Conservation (phyloP, 257 asterid species). For the Nemophila menziesii region DNA sequence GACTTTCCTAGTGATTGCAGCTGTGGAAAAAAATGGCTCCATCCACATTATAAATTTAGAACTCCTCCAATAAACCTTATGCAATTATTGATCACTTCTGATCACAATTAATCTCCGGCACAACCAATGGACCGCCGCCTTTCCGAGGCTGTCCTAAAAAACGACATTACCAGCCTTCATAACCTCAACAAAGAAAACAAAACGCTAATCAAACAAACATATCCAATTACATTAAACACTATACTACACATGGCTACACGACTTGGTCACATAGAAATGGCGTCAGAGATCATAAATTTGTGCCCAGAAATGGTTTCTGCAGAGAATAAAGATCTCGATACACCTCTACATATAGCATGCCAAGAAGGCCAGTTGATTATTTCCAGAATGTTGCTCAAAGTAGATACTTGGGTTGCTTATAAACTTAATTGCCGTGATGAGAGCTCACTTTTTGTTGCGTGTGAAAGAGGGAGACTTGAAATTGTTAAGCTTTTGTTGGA, state of each 20-base stretch:
- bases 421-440: slow-evolving; percentile 17
- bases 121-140: slow-evolving; percentile 30
- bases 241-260: slow-evolving; percentile 30
- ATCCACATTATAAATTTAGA: background rate
- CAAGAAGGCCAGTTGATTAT: slow-evolving; percentile 36
- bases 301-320: slow-evolving; percentile 25
- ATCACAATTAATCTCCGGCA: background rate
- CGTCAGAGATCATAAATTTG: slow-evolving; percentile 11
- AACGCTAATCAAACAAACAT: slow-evolving; percentile 4
- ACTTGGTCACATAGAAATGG: slow-evolving; percentile 24
- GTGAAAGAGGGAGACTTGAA: slow-evolving; percentile 20
- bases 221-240: slow-evolving; percentile 13
- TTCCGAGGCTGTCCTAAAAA: slow-evolving; percentile 17
- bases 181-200: slow-evolving; percentile 14
- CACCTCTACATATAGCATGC: slow-evolving; percentile 39
- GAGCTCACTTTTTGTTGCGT: slow-evolving; percentile 29
- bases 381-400: slow-evolving; percentile 17
- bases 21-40: background rate
- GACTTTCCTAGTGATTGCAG: background rate
- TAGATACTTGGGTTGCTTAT: slow-evolving; percentile 15
- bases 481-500: slow-evolving; percentile 20
- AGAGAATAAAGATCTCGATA: slow-evolving; percentile 35
- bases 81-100: too few relatives aligned
- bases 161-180: slow-evolving; percentile 14
- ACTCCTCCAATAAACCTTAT: background rate